A percentile compares a stretch with the other conserved stretches of the same genome.
Conservation (phyloP, 1,139 yeast species). For the Pneumocystis carinii region DNA sequence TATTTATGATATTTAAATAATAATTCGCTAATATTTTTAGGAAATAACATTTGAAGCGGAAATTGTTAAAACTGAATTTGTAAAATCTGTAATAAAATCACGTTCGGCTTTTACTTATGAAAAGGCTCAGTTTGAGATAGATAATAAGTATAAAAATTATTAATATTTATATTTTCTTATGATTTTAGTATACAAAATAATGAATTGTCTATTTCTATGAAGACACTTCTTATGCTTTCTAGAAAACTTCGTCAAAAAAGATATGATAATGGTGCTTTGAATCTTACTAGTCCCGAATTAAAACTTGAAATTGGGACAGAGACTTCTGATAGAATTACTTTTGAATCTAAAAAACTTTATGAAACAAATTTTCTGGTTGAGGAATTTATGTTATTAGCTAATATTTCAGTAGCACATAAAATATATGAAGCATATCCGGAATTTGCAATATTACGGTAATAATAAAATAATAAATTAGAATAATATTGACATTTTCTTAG, state of each 20-base stretch:
- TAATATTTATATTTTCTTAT: not conserved
- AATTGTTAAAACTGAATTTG: conserved; percentile 64
- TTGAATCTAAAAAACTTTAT: conserved; percentile 70
- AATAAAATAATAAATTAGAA: not conserved
- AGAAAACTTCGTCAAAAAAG: conserved; percentile 73
- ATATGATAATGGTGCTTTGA: conserved; percentile 88
- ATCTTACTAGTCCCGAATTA: conserved; percentile 94
- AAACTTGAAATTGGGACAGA: conserved; percentile 95
- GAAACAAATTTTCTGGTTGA: conserved; percentile 94
- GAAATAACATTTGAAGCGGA: conserved; percentile 78
- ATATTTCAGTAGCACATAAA: conserved; percentile 85
- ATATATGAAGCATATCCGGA: conserved; percentile 90
- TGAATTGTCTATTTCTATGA: conserved; percentile 78
- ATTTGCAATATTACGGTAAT: conserved; percentile 82
- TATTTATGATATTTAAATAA: not conserved
- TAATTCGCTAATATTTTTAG: not conserved
- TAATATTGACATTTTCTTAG: conserved; percentile 12
- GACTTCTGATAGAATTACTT: conserved; percentile 92
- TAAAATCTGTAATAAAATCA: conserved; percentile 80
- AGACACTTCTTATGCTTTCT: conserved; percentile 61
- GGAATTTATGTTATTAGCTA: conserved; percentile 96
- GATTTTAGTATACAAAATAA: conserved; percentile 36
- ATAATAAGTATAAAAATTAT: conserved; percentile 35
- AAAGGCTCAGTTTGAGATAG: conserved; percentile 81
- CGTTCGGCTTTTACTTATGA: conserved; percentile 93